Evolutionary conservation across 768 basidiomycete species (phyloP).

Genomic region (Clitopilus passeckerianus): DNA sequence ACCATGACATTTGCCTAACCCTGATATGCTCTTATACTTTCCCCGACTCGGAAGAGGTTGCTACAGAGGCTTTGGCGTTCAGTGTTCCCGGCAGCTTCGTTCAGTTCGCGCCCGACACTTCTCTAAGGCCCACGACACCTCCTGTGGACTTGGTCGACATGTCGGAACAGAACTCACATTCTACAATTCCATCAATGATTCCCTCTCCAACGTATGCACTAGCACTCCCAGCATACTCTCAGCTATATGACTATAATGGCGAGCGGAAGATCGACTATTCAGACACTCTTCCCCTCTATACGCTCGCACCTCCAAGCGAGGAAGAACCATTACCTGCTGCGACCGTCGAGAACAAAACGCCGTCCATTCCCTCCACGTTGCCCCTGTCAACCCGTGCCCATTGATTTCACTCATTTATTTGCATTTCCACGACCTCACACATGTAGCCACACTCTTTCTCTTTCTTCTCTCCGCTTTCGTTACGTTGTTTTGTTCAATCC

Average conservation of each 20-base stretch:
- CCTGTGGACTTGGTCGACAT: conserved; percentile 3
- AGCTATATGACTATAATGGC: conserved; percentile 71
- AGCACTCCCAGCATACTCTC: conserved; percentile 69
- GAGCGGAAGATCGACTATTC: conserved; percentile 67
- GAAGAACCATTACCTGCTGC: not conserved
- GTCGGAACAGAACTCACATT: not conserved
- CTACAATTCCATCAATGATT: conserved; percentile 9
- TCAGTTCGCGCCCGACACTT: conserved; percentile 36
- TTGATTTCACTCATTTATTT: not conserved
- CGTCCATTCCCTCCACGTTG: not conserved
- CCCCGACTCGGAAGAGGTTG: conserved; percentile 26
- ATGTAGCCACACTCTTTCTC: not conserved
- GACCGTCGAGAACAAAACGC: not conserved
- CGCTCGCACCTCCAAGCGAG: conserved; percentile 24
- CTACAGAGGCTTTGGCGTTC: conserved; percentile 32
- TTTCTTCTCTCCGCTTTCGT: not conserved
- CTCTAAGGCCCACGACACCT: conserved; percentile 9
- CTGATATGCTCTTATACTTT: conserved; percentile 53
- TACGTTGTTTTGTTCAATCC: too few species aligned
- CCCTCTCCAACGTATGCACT: conserved; percentile 14
- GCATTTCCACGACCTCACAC: too few species aligned
- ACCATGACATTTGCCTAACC: conserved; percentile 49
- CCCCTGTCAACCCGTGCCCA: not conserved
- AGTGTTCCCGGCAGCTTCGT: conserved; percentile 49
- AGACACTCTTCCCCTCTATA: conserved; percentile 61